phyloP scores from a whole-genome alignment of 164 flowering plant species.

The Umbellularia californica region DNA sequence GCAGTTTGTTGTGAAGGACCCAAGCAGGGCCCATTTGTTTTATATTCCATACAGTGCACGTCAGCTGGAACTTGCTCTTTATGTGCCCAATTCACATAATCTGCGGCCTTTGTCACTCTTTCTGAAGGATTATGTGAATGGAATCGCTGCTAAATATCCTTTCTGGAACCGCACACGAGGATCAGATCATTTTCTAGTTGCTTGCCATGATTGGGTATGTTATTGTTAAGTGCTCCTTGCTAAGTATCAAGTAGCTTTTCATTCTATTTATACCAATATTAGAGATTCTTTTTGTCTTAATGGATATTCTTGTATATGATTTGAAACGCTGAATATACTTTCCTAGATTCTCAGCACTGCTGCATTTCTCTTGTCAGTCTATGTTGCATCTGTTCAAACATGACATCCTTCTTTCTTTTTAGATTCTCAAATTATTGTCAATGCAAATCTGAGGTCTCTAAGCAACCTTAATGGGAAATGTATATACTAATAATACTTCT shows the following conservation, averaged over 20 bases:
- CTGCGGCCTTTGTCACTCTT: conserved; percentile 20
- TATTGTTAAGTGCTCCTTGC: neutral
- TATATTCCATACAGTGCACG: conserved; percentile 27
- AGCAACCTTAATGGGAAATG: neutral
- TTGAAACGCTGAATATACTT: neutral
- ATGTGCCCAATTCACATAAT: conserved; percentile 25
- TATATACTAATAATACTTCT: too few relatives aligned
- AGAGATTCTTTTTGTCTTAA: neutral
- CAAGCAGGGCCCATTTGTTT: conserved; percentile 22
- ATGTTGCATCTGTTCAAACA: neutral
- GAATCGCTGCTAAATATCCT: conserved; percentile 23
- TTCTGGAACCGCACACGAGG: conserved; percentile 27
- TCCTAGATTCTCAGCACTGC: neutral
- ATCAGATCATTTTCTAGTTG: conserved; percentile 27
- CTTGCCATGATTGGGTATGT: conserved; percentile 30
- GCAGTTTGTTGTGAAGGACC: conserved; percentile 25
- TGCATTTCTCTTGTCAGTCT: neutral
- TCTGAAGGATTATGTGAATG: conserved; percentile 23
- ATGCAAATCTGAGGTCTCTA: neutral
- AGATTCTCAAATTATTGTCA: too few relatives aligned
- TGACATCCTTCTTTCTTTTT: too few relatives aligned
- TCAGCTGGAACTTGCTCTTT: conserved; percentile 19
- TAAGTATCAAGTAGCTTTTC: neutral
- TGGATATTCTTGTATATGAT: neutral
- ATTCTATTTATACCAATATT: neutral